A percentile compares a stretch with the other conserved stretches of the same genome.
Evolutionary conservation across 345 rosid genomes (phyloP).

Genomic region (Reutealis trisperma): DNA sequence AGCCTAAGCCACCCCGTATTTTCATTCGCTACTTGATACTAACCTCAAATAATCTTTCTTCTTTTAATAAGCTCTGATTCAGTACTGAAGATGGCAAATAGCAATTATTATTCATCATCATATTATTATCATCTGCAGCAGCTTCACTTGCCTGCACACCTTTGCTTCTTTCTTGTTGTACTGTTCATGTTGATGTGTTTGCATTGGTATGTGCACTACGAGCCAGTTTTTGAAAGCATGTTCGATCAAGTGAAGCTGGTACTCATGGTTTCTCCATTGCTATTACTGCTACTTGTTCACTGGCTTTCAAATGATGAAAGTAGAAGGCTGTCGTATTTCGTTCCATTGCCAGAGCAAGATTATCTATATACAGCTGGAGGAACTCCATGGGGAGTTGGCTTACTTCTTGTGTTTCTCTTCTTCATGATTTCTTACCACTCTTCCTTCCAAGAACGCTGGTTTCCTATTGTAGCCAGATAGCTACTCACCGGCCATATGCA

Average conservation of each 20-base stretch:
- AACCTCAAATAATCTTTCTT: too few species aligned
- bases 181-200: conserved; percentile 42
- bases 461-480: conserved; percentile 37
- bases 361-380: conserved; percentile 56
- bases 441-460: conserved; percentile 56
- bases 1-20: too few species aligned
- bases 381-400: conserved; percentile 59
- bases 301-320: conserved; percentile 43
- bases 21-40: background rate
- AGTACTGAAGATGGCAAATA: conserved; percentile 32
- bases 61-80: too few species aligned
- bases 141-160: conserved; percentile 44
- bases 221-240: conserved; percentile 46
- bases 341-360: conserved; percentile 43
- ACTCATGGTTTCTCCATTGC: conserved; percentile 45
- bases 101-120: conserved; percentile 21
- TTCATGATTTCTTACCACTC: conserved; percentile 61
- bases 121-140: conserved; percentile 2
- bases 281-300: conserved; percentile 45
- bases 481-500: too few species aligned
- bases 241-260: conserved; percentile 51
- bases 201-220: conserved; percentile 57
- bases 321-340: conserved; percentile 24
- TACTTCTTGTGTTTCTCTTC: conserved; percentile 52
- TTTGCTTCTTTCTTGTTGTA: conserved; percentile 46